Conservation (phyloP, 176 grass and related monocot genomes). For the Raddia guianensis region DNA sequence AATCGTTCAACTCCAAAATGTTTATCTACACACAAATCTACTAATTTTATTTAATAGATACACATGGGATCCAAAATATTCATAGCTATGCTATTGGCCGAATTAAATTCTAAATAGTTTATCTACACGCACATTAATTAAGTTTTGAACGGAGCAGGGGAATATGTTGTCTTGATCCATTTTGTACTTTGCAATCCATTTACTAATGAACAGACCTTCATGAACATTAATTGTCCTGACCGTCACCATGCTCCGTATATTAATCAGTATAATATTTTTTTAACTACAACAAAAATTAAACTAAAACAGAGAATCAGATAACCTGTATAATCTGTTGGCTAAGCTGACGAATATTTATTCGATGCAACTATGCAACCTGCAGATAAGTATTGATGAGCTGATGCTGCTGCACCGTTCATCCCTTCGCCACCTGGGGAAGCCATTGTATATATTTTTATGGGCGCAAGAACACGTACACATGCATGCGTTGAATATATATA, state of each 20-base stretch:
- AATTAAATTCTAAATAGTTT: background rate
- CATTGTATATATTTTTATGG: constrained; percentile 15
- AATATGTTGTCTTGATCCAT: too few species aligned
- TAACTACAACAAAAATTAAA: too few species aligned
- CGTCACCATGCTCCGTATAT: too few species aligned
- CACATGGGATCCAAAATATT: background rate
- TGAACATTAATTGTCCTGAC: background rate
- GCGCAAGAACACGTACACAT: background rate
- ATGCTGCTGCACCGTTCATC: background rate
- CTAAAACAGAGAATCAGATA: too few species aligned
- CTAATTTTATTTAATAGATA: background rate
- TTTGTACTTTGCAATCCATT: background rate
- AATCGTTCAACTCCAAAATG: background rate
- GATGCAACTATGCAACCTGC: background rate
- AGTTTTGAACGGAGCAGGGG: too few species aligned
- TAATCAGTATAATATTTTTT: too few species aligned
- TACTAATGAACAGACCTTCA: background rate
- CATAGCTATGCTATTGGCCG: background rate
- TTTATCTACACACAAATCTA: background rate
- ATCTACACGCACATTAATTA: too few species aligned
- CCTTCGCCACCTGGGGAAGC: constrained; percentile 5
- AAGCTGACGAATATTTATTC: background rate
- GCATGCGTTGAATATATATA: background rate
- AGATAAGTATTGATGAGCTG: constrained; percentile 6
- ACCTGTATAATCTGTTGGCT: background rate